Conservation (phyloP, 2,329 filamentous ascomycete genomes). For the Myriosclerotinia curreyana region DNA sequence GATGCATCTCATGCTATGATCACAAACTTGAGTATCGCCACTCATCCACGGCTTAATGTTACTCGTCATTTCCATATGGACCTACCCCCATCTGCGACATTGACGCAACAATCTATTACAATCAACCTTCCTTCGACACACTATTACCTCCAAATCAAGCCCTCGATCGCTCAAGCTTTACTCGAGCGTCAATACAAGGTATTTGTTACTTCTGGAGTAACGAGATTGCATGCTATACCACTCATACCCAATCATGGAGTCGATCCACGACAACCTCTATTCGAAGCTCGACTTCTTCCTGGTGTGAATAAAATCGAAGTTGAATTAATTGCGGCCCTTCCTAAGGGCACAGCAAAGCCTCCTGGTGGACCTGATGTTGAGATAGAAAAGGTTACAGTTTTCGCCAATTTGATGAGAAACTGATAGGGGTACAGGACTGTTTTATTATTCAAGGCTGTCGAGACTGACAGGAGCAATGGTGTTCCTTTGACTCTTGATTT, state of each 20-base stretch:
- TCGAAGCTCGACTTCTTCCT: slow-evolving; percentile 67
- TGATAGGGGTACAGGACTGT: not conserved
- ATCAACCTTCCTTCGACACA: slow-evolving; percentile 66
- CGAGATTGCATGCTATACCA: slow-evolving; percentile 48
- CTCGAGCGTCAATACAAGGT: slow-evolving; percentile 71
- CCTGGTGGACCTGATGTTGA: slow-evolving; percentile 63
- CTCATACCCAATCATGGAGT: slow-evolving; percentile 55
- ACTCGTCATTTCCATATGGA: slow-evolving; percentile 60
- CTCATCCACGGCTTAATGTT: slow-evolving; percentile 64
- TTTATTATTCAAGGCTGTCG: not conserved
- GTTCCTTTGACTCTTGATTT: not conserved
- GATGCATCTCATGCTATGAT: slow-evolving; percentile 62
- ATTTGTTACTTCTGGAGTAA: slow-evolving; percentile 68
- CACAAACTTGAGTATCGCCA: slow-evolving; percentile 61
- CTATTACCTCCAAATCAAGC: slow-evolving; percentile 68
- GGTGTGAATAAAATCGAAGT: slow-evolving; percentile 78
- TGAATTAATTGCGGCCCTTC: slow-evolving; percentile 70
- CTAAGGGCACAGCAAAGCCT: slow-evolving; percentile 53
- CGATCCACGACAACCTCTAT: slow-evolving; percentile 61
- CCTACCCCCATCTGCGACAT: slow-evolving; percentile 61
- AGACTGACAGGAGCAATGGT: slow-evolving; percentile 18
- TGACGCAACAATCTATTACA: slow-evolving; percentile 69
- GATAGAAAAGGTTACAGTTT: slow-evolving; percentile 74
- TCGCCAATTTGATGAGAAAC: slow-evolving; percentile 63
- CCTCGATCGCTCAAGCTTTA: slow-evolving; percentile 60